phyloP scores from a whole-genome alignment of 208 protist species.

The Trypanosomatidae sp. region DNA sequence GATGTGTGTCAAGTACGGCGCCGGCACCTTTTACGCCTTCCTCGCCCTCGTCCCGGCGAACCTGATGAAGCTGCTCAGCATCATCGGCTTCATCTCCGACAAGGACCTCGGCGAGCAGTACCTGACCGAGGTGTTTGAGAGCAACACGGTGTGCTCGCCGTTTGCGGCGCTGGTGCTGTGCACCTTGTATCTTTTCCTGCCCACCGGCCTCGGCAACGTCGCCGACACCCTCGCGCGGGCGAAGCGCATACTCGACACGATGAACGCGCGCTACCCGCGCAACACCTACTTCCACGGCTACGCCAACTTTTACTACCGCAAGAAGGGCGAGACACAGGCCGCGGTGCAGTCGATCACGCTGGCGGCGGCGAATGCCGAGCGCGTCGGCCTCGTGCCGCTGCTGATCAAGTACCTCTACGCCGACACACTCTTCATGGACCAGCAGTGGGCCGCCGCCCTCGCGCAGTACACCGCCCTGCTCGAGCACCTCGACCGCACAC shows the following conservation, averaged over 20 bases:
- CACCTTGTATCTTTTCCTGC: conserved; percentile 85
- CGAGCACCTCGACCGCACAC: conserved; percentile 46
- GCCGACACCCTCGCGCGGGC: conserved; percentile 61
- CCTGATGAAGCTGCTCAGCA: conserved; percentile 81
- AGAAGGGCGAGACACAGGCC: conserved; percentile 62
- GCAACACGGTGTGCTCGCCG: conserved; percentile 78
- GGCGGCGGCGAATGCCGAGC: conserved; percentile 64
- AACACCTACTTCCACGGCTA: conserved; percentile 90
- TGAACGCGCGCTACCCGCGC: conserved; percentile 68
- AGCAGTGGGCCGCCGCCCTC: conserved; percentile 60
- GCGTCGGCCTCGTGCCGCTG: conserved; percentile 47
- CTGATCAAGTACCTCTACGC: conserved; percentile 82
- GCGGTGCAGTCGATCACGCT: conserved; percentile 53
- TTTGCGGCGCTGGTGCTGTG: conserved; percentile 78
- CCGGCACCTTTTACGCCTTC: conserved; percentile 82
- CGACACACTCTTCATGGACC: conserved; percentile 88
- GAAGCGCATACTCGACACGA: conserved; percentile 60
- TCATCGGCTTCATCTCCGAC: conserved; percentile 87
- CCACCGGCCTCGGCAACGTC: conserved; percentile 68
- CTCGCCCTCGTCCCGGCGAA: conserved; percentile 76
- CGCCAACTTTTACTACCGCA: conserved; percentile 86
- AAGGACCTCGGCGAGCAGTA: conserved; percentile 85
- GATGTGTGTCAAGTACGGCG: conserved; percentile 84
- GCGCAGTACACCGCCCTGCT: conserved; percentile 47
- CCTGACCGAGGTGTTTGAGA: conserved; percentile 80